Conservation (phyloP, 2,329 filamentous ascomycete species). For the Cladobotryum mycophilum region DNA sequence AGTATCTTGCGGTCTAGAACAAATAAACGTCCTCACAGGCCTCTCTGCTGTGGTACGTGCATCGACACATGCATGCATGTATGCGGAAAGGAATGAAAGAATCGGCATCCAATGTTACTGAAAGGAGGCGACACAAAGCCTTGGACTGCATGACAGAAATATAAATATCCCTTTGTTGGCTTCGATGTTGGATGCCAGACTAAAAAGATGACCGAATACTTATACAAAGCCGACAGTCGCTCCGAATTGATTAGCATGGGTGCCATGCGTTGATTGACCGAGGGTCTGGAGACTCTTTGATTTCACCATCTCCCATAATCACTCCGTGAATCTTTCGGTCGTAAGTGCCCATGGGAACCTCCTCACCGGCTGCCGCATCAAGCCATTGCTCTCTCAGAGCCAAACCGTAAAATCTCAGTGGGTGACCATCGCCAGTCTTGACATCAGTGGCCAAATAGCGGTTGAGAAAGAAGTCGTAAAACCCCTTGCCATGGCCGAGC, state of each 20-base stretch:
- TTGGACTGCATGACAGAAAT: too few relatives aligned
- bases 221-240: too few relatives aligned
- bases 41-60: too few relatives aligned
- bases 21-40: too few relatives aligned
- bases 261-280: background rate
- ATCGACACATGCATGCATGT: too few relatives aligned
- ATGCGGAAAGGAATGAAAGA: too few relatives aligned
- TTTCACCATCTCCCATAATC: constrained; percentile 62
- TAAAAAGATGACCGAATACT: too few relatives aligned
- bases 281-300: constrained; percentile 28
- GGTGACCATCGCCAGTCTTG: constrained; percentile 25
- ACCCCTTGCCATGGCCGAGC: constrained; percentile 90
- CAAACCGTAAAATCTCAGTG: constrained; percentile 62
- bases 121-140: too few relatives aligned
- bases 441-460: constrained; percentile 52
- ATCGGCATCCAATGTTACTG: too few relatives aligned
- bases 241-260: background rate
- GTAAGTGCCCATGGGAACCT: constrained; percentile 66
- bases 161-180: too few relatives aligned
- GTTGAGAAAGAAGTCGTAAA: constrained; percentile 90
- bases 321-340: constrained; percentile 78
- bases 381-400: constrained; percentile 83
- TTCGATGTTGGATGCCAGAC: too few relatives aligned
- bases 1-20: too few relatives aligned
- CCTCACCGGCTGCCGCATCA: constrained; percentile 45